These are phyloP conservation scores for Delonix regia DNA, from an alignment of 306 rosid species.

Conservation along the genomic window DNA sequence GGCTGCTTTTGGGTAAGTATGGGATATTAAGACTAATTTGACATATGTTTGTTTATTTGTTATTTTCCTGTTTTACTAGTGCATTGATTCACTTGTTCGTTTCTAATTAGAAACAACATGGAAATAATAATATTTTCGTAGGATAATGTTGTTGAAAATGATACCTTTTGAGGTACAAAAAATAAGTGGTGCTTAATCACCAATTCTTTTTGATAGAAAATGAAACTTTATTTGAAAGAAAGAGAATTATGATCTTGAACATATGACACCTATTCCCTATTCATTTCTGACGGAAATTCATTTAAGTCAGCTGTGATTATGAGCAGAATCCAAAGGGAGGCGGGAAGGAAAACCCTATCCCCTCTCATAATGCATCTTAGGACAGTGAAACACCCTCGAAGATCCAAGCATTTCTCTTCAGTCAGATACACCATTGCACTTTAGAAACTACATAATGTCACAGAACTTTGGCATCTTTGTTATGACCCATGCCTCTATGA, in stretches of 20 bases:
- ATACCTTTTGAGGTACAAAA: neutral
- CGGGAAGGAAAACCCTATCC: neutral
- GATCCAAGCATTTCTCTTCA: neutral
- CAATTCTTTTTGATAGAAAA: neutral
- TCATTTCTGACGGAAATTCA: neutral
- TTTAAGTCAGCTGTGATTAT: neutral
- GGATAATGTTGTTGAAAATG: neutral
- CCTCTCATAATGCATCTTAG: neutral
- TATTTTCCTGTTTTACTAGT: constrained; percentile 12
- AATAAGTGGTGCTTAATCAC: neutral
- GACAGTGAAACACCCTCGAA: neutral
- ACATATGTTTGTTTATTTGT: neutral
- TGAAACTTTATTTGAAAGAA: neutral
- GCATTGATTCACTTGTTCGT: neutral
- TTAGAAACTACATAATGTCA: neutral
- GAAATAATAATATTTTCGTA: neutral
- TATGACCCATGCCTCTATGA: neutral
- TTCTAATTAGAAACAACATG: neutral
- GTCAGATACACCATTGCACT: neutral
- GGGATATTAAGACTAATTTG: constrained; percentile 25
- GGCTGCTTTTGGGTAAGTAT: constrained; percentile 61
- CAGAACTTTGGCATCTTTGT: neutral
- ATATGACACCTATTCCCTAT: neutral
- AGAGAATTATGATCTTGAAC: neutral
- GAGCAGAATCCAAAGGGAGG: neutral